Conservation (phyloP, 345 rosid genomes). For the Garcia nutans region DNA sequence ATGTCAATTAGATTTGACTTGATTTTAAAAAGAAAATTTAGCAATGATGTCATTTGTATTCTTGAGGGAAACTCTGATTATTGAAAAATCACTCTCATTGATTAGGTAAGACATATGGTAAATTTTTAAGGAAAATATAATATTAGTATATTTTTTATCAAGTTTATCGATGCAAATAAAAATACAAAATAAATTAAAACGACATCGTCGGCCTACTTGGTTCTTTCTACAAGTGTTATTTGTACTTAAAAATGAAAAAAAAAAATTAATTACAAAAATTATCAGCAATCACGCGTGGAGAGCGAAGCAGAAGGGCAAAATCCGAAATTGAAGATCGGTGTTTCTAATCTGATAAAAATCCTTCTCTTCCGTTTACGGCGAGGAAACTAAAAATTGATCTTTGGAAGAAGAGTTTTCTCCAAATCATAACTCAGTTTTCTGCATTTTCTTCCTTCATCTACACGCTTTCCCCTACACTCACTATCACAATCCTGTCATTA, state of each 20-base stretch:
- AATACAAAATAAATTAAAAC: background rate
- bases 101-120: no score
- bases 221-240: background rate
- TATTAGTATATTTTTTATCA: no score
- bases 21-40: no score
- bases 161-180: no score
- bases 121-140: no score
- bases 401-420: background rate
- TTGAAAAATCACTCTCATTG: no score
- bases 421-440: background rate
- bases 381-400: background rate
- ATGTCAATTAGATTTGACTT: no score
- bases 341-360: background rate
- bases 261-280: no score
- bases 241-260: background rate
- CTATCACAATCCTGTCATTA: slow-evolving; percentile 10
- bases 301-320: background rate
- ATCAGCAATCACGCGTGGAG: background rate
- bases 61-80: no score
- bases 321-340: background rate
- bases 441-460: background rate
- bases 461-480: background rate
- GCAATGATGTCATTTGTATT: no score
- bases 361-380: background rate
- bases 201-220: background rate